phyloP scores from a whole-genome alignment of 2,329 filamentous ascomycete species.

The Colletotrichum horii region DNA sequence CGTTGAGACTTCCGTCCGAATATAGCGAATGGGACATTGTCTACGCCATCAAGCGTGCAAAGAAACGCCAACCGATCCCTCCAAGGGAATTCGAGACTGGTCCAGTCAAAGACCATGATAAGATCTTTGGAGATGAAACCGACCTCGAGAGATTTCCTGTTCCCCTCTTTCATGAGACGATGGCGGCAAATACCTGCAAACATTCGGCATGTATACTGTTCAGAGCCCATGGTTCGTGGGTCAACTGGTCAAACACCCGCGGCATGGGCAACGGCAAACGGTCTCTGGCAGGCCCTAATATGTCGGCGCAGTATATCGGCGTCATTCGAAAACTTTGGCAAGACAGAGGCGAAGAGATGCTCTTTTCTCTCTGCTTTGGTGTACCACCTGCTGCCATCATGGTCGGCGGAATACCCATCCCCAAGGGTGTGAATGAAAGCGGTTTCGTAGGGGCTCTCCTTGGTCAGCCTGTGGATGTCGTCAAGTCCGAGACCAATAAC shows the following conservation, averaged over 20 bases:
- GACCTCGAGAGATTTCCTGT: slow-evolving; percentile 46
- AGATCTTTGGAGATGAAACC: slow-evolving; percentile 40
- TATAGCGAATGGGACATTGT: not conserved
- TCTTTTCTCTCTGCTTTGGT: slow-evolving; percentile 52
- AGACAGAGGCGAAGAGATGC: slow-evolving; percentile 44
- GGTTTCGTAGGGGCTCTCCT: slow-evolving; percentile 53
- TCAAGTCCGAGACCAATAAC: slow-evolving; percentile 56
- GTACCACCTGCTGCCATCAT: slow-evolving; percentile 55
- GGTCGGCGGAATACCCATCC: slow-evolving; percentile 51
- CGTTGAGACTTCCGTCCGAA: not conserved
- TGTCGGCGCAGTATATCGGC: slow-evolving; percentile 49
- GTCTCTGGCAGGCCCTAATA: slow-evolving; percentile 45
- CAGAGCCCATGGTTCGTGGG: slow-evolving; percentile 51
- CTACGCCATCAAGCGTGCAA: not conserved
- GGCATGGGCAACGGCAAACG: slow-evolving; percentile 52
- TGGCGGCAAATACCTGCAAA: slow-evolving; percentile 55
- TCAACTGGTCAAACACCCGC: slow-evolving; percentile 48
- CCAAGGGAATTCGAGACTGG: slow-evolving; percentile 29
- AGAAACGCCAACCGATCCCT: not conserved
- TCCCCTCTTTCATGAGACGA: slow-evolving; percentile 48
- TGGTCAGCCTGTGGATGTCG: slow-evolving; percentile 48
- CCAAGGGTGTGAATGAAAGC: slow-evolving; percentile 51
- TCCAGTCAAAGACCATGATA: slow-evolving; percentile 48
- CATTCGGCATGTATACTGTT: slow-evolving; percentile 53
- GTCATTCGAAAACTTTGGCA: slow-evolving; percentile 52